phyloP scores from a whole-genome alignment of 2,329 filamentous ascomycete species.

The Aspergillus japonicus region DNA sequence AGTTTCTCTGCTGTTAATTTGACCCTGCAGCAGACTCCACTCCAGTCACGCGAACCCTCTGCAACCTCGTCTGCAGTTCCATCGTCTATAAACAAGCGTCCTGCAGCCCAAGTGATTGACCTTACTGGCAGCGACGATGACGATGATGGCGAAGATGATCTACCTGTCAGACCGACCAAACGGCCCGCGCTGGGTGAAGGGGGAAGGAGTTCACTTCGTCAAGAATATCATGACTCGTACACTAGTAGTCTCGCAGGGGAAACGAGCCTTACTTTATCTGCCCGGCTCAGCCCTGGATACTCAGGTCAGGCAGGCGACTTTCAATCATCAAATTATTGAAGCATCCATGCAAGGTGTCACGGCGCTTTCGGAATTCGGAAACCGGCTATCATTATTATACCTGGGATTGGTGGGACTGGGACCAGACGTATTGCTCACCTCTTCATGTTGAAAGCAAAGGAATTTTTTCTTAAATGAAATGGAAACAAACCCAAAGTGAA shows the following conservation, averaged over 20 bases:
- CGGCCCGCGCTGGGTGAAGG: slow-evolving; percentile 28
- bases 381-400: slow-evolving; percentile 4
- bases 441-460: background rate
- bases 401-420: slow-evolving; percentile 8
- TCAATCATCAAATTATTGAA: slow-evolving; percentile 17
- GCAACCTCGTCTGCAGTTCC: slow-evolving; percentile 37
- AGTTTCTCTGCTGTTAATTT: slow-evolving; percentile 21
- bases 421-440: background rate
- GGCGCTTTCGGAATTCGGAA: slow-evolving; percentile 17
- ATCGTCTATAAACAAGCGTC: slow-evolving; percentile 46
- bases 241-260: slow-evolving; percentile 23
- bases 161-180: slow-evolving; percentile 38
- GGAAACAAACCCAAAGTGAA: too few species aligned
- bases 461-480: too few species aligned
- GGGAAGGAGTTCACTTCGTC: slow-evolving; percentile 22
- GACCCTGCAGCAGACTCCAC: slow-evolving; percentile 33
- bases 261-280: slow-evolving; percentile 18
- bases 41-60: slow-evolving; percentile 40
- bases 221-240: slow-evolving; percentile 24
- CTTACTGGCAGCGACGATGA: slow-evolving; percentile 49
- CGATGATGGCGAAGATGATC: slow-evolving; percentile 49
- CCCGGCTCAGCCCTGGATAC: slow-evolving; percentile 18
- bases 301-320: slow-evolving; percentile 11
- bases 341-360: slow-evolving; percentile 21
- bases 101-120: slow-evolving; percentile 53